Evolutionary conservation across 73 alveolate genomes (phyloP).

Genomic region (Paramecium pentaurelia): DNA sequence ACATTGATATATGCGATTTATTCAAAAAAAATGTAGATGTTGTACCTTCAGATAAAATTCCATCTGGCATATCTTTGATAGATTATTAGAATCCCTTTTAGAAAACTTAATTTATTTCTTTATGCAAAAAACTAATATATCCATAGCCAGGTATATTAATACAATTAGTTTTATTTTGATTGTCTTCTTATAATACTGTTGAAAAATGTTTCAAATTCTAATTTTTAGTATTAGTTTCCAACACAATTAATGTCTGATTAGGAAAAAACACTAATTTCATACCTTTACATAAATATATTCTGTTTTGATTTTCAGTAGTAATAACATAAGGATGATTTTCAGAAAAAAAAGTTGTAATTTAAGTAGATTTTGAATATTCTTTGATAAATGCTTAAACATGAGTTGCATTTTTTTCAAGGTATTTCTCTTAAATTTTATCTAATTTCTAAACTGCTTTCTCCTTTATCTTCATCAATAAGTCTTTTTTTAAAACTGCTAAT

Average conservation of each 20-base stretch:
- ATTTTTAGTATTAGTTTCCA: not conserved
- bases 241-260: not conserved
- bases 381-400: too few species aligned
- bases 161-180: too few species aligned
- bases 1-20: not conserved
- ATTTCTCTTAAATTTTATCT: not conserved
- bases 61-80: too few species aligned
- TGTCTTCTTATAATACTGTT: not conserved
- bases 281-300: not conserved
- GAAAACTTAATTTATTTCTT: too few species aligned
- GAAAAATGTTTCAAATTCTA: not conserved
- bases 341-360: not conserved
- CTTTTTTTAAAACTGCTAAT: not conserved
- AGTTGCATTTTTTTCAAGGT: too few species aligned
- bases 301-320: not conserved
- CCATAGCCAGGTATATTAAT: not conserved
- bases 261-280: not conserved
- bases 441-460: not conserved
- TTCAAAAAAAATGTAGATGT: not conserved
- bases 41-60: not conserved
- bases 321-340: not conserved
- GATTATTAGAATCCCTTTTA: too few species aligned
- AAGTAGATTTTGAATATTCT: not conserved
- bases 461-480: not conserved
- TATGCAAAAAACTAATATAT: too few species aligned